Conservation (phyloP, 2,329 filamentous ascomycete genomes). For the Arthrobotrys entomopaga region DNA sequence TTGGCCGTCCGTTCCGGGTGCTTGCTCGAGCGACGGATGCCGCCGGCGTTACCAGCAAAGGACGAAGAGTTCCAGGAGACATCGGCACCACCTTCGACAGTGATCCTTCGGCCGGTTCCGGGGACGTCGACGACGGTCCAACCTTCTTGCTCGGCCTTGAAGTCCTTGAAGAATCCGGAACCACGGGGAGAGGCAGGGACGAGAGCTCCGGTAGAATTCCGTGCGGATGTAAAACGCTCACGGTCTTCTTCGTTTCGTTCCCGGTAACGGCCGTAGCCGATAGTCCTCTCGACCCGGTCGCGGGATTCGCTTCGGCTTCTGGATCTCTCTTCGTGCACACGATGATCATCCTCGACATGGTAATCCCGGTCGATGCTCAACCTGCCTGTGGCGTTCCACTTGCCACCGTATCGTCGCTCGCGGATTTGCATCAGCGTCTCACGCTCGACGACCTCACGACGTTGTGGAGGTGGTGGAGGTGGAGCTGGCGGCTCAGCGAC, state of each 20-base stretch:
- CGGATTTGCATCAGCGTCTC: conserved; percentile 42
- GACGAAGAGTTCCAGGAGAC: conserved; percentile 41
- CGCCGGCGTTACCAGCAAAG: conserved; percentile 30
- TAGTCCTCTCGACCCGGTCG: conserved; percentile 51
- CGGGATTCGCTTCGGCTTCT: conserved; percentile 47
- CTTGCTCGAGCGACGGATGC: conserved; percentile 47
- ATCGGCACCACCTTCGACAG: conserved; percentile 41
- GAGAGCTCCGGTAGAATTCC: conserved; percentile 40
- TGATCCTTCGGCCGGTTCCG: conserved; percentile 45
- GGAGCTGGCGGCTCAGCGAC: conserved; percentile 49
- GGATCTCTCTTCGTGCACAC: conserved; percentile 30
- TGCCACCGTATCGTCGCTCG: conserved; percentile 52
- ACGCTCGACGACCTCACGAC: conserved; percentile 43
- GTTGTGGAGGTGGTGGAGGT: conserved; percentile 28
- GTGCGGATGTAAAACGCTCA: conserved; percentile 33
- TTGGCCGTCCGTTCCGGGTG: conserved; percentile 43
- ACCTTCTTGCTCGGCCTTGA: conserved; percentile 51
- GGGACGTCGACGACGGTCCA: conserved; percentile 54
- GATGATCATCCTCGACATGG: conserved; percentile 30
- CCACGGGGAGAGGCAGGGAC: conserved; percentile 48
- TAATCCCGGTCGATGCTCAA: conserved; percentile 36
- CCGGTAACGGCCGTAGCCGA: conserved; percentile 52
- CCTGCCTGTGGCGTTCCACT: conserved; percentile 52
- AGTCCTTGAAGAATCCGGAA: conserved; percentile 53
- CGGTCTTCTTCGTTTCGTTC: conserved; percentile 40